Base-by-base conservation (phyloP, 2,329 filamentous ascomycete genomes). In the Trichoderma semiorbis region DNA sequence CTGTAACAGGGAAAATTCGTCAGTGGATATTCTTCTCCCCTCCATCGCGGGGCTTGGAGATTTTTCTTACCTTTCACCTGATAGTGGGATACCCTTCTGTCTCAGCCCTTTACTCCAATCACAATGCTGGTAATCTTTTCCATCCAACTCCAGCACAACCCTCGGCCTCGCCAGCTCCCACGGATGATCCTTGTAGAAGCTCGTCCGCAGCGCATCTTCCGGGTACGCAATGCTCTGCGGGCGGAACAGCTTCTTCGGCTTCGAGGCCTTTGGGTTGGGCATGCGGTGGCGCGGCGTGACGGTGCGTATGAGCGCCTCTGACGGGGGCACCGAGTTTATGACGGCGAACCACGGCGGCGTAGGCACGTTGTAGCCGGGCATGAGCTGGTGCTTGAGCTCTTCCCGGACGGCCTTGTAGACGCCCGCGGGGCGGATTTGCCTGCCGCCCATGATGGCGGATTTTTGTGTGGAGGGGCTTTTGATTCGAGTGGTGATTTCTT, bases 101-200 rank as follows among this genome's bases (percentile, higher is more conserved):
- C 87, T 84, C 76, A 97, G 81, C 28, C 86, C 89, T 77, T 82
- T 90, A 76, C 91, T 92, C 95, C 95, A 98, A 81, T 98, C 90
- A 77, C 90, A 90, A 69, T 83, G 85, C 80, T 91, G 89, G 66
- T 89, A 85, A 78, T 99, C 95, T 79, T 92, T 92, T 68, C 96
- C 96, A 78, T 95, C 92, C 76, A 90, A 85, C 83, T 99, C 96
- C 11, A 98, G 84, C 61, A 99, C 85, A 72, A 97, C 86, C 76
- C 93, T 88, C 69, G 96, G 96, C 74, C 95, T 88, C 21, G 96
- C 96, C 78, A 99, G 84, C 83, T 99, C 96, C 96, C 96, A 99
- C 6, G 96, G 96, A 80, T 99, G 96, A 81, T 99, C 95, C 78
- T 87, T 90, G 85, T 93, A 99, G 84, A 98, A 99, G 32, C 91